These are phyloP conservation scores for Tylopilus vinaceipallidus DNA, from an alignment of 768 basidiomycete species.

Conservation along the genomic window DNA sequence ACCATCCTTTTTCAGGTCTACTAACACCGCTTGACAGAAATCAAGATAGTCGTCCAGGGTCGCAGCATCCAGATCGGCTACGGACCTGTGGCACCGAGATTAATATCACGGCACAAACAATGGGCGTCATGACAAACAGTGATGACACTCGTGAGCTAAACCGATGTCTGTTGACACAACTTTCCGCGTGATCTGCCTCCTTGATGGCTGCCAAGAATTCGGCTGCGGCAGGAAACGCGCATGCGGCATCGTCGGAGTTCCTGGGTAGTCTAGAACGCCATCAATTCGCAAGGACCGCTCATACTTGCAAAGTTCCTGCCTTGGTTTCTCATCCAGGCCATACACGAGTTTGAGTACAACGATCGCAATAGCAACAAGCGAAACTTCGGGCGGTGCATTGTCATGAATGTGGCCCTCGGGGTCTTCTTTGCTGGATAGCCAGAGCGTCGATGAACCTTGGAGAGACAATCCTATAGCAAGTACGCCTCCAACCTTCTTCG, in stretches of 20 bases:
- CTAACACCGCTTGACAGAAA: constrained; percentile 60
- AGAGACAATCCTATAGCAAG: constrained; percentile 61
- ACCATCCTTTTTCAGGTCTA: constrained; percentile 32
- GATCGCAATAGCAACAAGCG: constrained; percentile 55
- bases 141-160: constrained; percentile 41
- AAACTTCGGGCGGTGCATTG: constrained; percentile 66
- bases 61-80: constrained; percentile 48
- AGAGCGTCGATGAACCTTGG: constrained; percentile 52
- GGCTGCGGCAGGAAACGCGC: constrained; percentile 50
- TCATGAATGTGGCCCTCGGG: constrained; percentile 53
- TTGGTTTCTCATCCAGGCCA: constrained; percentile 67
- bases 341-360: constrained; percentile 83
- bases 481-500: constrained; percentile 55
- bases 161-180: constrained; percentile 29
- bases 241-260: constrained; percentile 53
- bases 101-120: constrained; percentile 2
- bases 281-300: constrained; percentile 9
- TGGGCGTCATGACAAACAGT: constrained; percentile 41
- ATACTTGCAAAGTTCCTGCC: constrained; percentile 44
- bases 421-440: constrained; percentile 38
- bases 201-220: constrained; percentile 48
- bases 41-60: constrained; percentile 62
- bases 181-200: constrained; percentile 35
- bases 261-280: constrained; percentile 40
- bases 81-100: constrained; percentile 40